Evolutionary conservation across 441 rosid genomes (phyloP).

Genomic region (Gossypium trilobum): DNA sequence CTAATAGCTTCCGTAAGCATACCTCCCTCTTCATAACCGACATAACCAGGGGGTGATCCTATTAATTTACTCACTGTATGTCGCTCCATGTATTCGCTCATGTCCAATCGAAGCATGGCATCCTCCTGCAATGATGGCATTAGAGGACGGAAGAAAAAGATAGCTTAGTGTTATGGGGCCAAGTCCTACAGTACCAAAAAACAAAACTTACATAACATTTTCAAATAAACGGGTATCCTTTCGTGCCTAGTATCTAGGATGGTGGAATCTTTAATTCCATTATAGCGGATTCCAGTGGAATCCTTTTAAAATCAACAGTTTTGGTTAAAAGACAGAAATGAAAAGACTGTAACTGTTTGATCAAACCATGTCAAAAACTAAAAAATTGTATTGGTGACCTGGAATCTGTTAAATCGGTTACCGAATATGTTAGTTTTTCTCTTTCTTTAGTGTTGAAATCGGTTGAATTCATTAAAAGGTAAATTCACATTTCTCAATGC

Average conservation of each 20-base stretch:
- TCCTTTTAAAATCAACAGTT: too few relatives aligned
- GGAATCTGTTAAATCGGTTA: too few relatives aligned
- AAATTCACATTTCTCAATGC: too few relatives aligned
- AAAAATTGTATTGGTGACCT: too few relatives aligned
- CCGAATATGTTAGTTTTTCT: too few relatives aligned
- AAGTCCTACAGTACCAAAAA: background rate
- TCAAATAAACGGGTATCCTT: background rate
- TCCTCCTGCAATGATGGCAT: conserved; percentile 47
- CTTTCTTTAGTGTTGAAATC: too few relatives aligned
- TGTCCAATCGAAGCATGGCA: conserved; percentile 66
- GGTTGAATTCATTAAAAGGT: too few relatives aligned
- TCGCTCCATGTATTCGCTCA: conserved; percentile 83
- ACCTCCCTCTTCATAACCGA: conserved; percentile 70
- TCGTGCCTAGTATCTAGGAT: background rate
- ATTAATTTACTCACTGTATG: conserved; percentile 69
- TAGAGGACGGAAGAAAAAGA: conserved; percentile 4
- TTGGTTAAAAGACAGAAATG: too few relatives aligned
- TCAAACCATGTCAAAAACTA: too few relatives aligned
- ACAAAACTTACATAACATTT: background rate
- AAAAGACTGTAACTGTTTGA: too few relatives aligned
- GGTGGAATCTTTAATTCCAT: too few relatives aligned
- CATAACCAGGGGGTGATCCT: conserved; percentile 72
- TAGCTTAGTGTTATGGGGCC: background rate
- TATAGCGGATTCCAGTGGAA: too few relatives aligned
- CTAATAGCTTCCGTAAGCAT: conserved; percentile 72